These are phyloP conservation scores for Bidens hawaiensis DNA, from an alignment of 140 eudicot species.

Conservation along the genomic window DNA sequence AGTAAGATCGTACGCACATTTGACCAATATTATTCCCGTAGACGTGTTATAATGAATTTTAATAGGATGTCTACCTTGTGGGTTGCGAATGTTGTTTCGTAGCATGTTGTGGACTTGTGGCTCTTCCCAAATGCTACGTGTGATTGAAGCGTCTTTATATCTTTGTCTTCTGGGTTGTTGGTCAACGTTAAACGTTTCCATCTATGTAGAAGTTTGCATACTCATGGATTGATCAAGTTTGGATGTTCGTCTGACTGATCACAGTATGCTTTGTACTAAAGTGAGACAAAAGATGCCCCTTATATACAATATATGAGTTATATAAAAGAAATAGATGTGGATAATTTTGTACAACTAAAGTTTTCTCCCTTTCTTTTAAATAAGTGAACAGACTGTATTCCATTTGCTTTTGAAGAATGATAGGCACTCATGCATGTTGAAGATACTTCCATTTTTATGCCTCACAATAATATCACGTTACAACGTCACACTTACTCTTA, in stretches of 20 bases:
- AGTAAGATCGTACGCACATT: background rate
- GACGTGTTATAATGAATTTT: background rate
- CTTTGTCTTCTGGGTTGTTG: no score
- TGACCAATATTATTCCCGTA: background rate
- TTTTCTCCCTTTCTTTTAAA: background rate
- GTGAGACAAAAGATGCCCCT: no score
- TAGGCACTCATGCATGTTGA: conserved; percentile 21
- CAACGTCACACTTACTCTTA: conserved; percentile 4
- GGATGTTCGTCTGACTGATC: no score
- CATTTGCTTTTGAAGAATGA: conserved; percentile 22
- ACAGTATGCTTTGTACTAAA: no score
- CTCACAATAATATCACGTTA: conserved; percentile 16
- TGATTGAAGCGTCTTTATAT: no score
- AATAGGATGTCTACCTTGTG: background rate
- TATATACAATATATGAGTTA: no score
- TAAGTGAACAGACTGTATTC: conserved; percentile 34
- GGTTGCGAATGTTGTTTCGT: background rate
- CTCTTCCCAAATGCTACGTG: background rate
- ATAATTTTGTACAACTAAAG: background rate
- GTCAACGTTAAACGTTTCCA: no score
- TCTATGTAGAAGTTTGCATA: no score
- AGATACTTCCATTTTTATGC: conserved; percentile 16
- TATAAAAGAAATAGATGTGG: background rate
- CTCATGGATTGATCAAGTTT: no score
- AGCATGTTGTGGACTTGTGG: background rate